These are phyloP conservation scores for Apiospora saccharicola DNA, from an alignment of 2,329 filamentous ascomycete genomes.

Conservation along the genomic window DNA sequence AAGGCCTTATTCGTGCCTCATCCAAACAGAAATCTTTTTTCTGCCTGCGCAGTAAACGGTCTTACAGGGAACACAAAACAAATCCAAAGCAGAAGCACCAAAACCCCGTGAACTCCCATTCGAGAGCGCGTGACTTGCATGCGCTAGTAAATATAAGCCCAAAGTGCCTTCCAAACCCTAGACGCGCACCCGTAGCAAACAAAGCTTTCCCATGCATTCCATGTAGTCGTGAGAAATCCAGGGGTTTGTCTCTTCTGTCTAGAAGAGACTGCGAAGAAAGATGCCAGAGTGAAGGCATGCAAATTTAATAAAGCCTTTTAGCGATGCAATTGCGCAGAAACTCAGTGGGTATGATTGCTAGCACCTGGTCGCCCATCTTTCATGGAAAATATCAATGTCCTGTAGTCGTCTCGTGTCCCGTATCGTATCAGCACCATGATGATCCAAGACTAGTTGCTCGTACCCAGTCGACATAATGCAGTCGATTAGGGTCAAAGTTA, in stretches of 20 bases:
- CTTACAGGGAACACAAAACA: not conserved
- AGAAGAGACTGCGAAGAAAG: not conserved
- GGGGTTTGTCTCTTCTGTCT: not conserved
- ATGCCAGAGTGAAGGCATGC: not conserved
- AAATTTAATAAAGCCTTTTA: slow-evolving; percentile 1
- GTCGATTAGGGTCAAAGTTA: not conserved
- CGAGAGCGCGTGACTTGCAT: slow-evolving; percentile 8
- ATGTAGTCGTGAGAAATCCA: not conserved
- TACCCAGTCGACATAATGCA: not conserved
- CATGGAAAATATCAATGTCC: slow-evolving; percentile 1
- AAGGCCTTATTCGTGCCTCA: not conserved
- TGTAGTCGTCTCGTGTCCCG: slow-evolving; percentile 5
- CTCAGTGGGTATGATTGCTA: slow-evolving; percentile 20
- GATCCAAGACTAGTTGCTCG: not conserved
- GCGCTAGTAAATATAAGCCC: slow-evolving; percentile 1
- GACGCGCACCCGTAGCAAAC: not conserved
- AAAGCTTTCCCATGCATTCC: not conserved
- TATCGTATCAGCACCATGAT: not conserved
- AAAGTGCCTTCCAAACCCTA: not conserved
- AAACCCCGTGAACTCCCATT: slow-evolving; percentile 13
- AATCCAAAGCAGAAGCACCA: not conserved
- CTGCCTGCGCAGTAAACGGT: slow-evolving; percentile 16
- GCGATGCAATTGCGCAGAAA: not conserved
- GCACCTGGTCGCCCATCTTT: slow-evolving; percentile 17
- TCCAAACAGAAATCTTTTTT: not conserved